Evolutionary conservation across 176 grass and related monocot species (phyloP).

Genomic region (Aegilops tauschii): DNA sequence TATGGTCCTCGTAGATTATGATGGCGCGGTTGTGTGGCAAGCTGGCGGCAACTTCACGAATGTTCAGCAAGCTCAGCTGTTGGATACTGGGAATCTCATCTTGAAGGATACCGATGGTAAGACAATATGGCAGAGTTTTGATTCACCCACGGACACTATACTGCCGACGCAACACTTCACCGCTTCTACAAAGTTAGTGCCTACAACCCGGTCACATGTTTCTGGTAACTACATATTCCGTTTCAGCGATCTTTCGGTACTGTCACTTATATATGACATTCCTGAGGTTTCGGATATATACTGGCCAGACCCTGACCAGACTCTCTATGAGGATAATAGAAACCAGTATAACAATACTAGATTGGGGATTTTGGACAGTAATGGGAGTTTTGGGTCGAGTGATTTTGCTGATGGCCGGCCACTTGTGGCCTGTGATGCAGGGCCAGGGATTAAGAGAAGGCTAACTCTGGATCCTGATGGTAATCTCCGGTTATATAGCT

Average conservation of each 20-base stretch:
- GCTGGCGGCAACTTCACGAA: neutral
- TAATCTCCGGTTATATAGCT: neutral
- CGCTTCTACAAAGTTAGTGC: neutral
- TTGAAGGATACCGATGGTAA: neutral
- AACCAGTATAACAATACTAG: neutral
- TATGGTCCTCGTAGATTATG: conserved; percentile 27
- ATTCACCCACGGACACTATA: neutral
- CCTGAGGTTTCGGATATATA: neutral
- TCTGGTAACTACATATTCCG: neutral
- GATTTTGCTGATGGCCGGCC: neutral
- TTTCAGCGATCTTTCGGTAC: neutral
- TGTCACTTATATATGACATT: neutral
- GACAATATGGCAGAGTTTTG: neutral
- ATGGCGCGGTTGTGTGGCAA: conserved; percentile 24
- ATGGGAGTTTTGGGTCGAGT: neutral
- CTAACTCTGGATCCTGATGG: neutral
- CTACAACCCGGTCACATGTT: neutral
- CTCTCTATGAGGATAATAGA: neutral
- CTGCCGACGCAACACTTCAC: neutral
- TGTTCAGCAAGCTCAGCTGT: neutral
- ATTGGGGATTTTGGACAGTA: neutral
- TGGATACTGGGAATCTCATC: neutral
- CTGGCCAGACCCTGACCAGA: neutral
- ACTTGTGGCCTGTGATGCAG: neutral
- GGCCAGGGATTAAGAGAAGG: neutral